Base-by-base conservation (phyloP, 305 asterid genomes). In the Fraxinus baroniana region DNA sequence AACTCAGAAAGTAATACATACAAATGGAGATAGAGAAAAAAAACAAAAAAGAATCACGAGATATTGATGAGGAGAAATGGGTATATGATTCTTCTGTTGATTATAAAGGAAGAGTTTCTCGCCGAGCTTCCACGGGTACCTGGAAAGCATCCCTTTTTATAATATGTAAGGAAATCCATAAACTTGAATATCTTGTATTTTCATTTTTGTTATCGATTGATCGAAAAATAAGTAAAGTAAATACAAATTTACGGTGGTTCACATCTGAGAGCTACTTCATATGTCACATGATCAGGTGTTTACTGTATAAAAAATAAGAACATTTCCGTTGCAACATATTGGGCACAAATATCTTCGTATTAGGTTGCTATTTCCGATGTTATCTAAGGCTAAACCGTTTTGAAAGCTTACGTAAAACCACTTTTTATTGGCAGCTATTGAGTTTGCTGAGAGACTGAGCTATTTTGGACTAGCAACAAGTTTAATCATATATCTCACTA, bases 81-180 rank as follows among this genome's bases (percentile, higher is more conserved):
- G 99, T 93, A 46, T 79, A 86, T 41, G 98, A 94, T 77, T 86
- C 95, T 80, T 95, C 96, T 1, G 49, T 91, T 18, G 97, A 95
- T 90, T 87, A 88, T 76, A 89, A 84, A 85, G 98, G 95, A 55
- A 87, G 91, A 81, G 52, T 90, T 64, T 98, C 99, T 49, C 87
- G 85, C 4, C 88, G 99, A 9, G 87, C 89, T 78, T 87, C 97
- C 6, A 95, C 98, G 32, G 98, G 98, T 71, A 90, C 90, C 37
- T 95, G 98, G 98, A 93, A 80, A 75, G 99, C 98, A 28, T 89
- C 99, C 39, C 85, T 91, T 80, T 95, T 92, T 88, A 92, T 94
- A 39, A 86, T 95, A 37, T 94, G 97, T 94, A 89, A 35, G 73
- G 9, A 22, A 62, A 20, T 62, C 71, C 30, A 62, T 55, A n/a